Evolutionary conservation across 2,329 filamentous ascomycete species (phyloP), one percentile per base, ranked within the genome.

Genomic region (Hypoxylon sp.): DNA sequence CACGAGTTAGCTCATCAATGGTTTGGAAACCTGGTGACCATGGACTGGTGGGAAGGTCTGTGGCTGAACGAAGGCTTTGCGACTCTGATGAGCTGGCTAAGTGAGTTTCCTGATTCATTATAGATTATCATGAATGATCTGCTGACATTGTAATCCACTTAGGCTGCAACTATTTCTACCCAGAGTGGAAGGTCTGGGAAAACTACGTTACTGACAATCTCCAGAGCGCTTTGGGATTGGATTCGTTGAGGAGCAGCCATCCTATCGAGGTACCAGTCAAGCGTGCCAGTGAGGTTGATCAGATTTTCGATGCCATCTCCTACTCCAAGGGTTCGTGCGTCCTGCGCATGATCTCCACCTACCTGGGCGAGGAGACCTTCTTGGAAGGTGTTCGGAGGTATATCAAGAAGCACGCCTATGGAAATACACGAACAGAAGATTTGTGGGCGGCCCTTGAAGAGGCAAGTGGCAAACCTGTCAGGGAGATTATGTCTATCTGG

Each of bases 181-280:
- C 95, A 7, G 95, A 98, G 80, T 98, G 95, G 95, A 97, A 97
- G 82, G 93, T 98, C 13, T 98, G 95, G 95, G 89, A 98, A 81
- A 91, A 90, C 29, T 98, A 97, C 79, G 94, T 98, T 62, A 94
- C 93, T 32, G 94, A 98, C 77, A 97, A 93, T 76, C 87, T 98
- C 63, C 93, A 97, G 79, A 91, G 92, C 70, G 95, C 95, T 1
- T 86, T 98, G 39, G 91, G 91, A 21, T 87, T 98, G 5, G 95
- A 98, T 80, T 97, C 94, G 2, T 84, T 98, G 58, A 90, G 95
- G 74, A 98, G 94, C 87, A 97, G 93, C 76, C 95, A 98, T 80
- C 95, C 95, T 5, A 97, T 98, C 65, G 95, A 98, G 80, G 94
- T 98, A 0, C 95, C 95, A 1, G 94, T 98, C 70, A 97, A 97